Base-by-base conservation (phyloP, 2,329 filamentous ascomycete species). In the Pseudopithomyces maydicus region DNA sequence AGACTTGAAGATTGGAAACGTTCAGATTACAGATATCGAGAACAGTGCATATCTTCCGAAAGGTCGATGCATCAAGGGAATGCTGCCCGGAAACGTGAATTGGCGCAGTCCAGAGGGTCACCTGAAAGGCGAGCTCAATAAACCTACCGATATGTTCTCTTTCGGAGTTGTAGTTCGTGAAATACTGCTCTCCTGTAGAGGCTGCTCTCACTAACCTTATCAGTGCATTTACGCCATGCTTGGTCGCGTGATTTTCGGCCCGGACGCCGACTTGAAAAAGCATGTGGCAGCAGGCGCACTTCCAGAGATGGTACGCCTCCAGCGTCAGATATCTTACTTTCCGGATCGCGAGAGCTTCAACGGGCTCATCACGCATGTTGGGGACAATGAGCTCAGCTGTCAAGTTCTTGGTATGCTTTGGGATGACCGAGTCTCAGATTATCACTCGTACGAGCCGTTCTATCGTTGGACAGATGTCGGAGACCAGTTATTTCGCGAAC, bases 401-500 rank as follows among this genome's bases (percentile, higher is more conserved):
- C 55, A 71, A 50, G 32, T 74, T 32, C 62, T 77, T 15, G n/a
- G 44, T 6, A 71, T 72, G 59, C 64, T 74, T 56, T 77, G 70
- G 69, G 68, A 76, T 10, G 69, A 74, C 33, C 66, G 71, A 23
- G 35, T 41, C 12, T 68, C 63, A 35, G 66, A 72, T n/a, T 58
- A 72, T 26, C 67, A 68, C 43, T 59, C 68, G 41, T 76, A 74
- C 51, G 63, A 65, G 55, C 70, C 68, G 17, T 77, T 78, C 51
- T 60, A 56, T 35, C 54, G 68, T 32, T 77, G 70, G 74, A 47
- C 51, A 26, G 65, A 62, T 20, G 62, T 72, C 47, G 69, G 78
- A 50, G 78, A 82, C 47, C 55, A 58, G 14, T 67, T 70, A 2
- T 77, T 80, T 60, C 76, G 76, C 56, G 77, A 79, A 51, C 64